Evolutionary conservation across 192 early-diverging fungal genomes (phyloP).

Genomic region (Backusella circina): DNA sequence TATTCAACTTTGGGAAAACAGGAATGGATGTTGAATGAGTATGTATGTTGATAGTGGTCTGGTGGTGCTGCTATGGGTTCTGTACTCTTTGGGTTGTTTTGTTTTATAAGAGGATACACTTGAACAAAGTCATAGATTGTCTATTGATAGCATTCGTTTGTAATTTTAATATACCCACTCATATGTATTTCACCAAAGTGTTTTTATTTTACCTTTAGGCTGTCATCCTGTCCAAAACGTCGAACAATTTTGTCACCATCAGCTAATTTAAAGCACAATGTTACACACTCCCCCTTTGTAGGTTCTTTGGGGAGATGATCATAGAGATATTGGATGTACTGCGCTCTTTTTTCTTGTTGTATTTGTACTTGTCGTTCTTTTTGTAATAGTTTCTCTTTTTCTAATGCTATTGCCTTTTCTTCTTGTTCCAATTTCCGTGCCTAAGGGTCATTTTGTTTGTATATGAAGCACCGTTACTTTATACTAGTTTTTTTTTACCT

Average conservation of each 20-base stretch:
- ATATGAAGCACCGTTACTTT: background rate
- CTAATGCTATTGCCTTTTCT: slow-evolving; percentile 50
- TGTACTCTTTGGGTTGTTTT: background rate
- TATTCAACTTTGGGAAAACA: slow-evolving; percentile 76
- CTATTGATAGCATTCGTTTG: no score
- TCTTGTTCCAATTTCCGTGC: background rate
- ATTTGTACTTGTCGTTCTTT: background rate
- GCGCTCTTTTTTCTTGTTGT: slow-evolving; percentile 36
- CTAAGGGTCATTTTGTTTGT: background rate
- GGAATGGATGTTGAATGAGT: slow-evolving; percentile 78
- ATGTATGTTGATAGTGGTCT: slow-evolving; percentile 49
- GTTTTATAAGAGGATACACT: slow-evolving; percentile 39
- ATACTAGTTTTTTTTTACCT: slow-evolving; percentile 32
- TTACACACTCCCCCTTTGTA: background rate
- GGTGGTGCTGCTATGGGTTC: slow-evolving; percentile 35
- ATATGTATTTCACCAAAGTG: no score
- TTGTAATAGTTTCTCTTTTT: slow-evolving; percentile 48
- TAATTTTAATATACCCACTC: no score
- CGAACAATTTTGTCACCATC: background rate
- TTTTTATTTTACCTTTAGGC: background rate
- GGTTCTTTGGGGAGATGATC: background rate
- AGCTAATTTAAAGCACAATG: background rate
- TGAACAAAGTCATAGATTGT: slow-evolving; percentile 77
- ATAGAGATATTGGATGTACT: slow-evolving; percentile 14
- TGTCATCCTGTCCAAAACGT: background rate